Conservation (phyloP, 139 green algal species). For the Closterium sp. region DNA sequence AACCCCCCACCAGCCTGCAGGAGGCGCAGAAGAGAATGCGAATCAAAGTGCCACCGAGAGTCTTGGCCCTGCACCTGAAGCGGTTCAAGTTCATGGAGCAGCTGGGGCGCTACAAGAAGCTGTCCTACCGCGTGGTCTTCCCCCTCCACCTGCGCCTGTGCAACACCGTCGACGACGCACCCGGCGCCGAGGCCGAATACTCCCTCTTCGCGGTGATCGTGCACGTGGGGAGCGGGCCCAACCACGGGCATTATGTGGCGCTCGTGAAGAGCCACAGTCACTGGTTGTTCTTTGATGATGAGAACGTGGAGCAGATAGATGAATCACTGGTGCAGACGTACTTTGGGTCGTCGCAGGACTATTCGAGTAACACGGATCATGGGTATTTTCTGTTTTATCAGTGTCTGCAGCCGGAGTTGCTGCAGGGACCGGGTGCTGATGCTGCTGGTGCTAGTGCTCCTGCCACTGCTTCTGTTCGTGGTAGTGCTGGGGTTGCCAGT, state of each 20-base stretch:
- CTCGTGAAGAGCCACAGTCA: slow-evolving; percentile 81
- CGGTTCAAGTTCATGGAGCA: slow-evolving; percentile 92
- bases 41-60: slow-evolving; percentile 72
- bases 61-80: slow-evolving; percentile 94
- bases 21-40: slow-evolving; percentile 92
- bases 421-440: not conserved
- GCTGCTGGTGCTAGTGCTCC: not conserved
- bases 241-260: slow-evolving; percentile 96
- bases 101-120: slow-evolving; percentile 74
- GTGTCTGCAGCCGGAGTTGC: not conserved
- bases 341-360: slow-evolving; percentile 77
- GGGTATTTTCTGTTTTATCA: slow-evolving; percentile 97
- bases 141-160: slow-evolving; percentile 91
- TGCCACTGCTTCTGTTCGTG: not conserved
- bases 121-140: slow-evolving; percentile 96
- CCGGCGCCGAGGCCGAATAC: slow-evolving; percentile 65
- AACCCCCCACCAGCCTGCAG: slow-evolving; percentile 37
- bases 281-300: slow-evolving; percentile 49
- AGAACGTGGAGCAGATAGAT: slow-evolving; percentile 69
- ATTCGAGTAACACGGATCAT: slow-evolving; percentile 78
- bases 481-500: not conserved
- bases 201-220: slow-evolving; percentile 90
- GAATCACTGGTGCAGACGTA: slow-evolving; percentile 78
- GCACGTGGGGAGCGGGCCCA: slow-evolving; percentile 88
- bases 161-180: slow-evolving; percentile 74